These are phyloP conservation scores for Crithidia expoeki DNA, from an alignment of 208 protist genomes.

Conservation along the genomic window DNA sequence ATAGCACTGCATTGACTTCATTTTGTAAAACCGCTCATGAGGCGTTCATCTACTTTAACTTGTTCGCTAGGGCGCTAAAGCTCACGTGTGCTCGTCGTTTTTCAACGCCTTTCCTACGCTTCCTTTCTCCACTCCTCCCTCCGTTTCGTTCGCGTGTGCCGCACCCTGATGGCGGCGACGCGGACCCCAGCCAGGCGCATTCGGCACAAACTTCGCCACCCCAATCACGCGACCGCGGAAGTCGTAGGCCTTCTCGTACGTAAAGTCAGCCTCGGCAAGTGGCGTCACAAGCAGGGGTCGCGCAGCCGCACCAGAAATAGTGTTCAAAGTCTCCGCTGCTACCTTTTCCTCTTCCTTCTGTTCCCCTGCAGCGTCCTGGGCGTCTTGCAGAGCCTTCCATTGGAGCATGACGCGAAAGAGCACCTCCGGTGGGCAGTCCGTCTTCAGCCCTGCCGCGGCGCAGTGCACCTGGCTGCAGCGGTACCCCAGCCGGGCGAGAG, in stretches of 20 bases:
- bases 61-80: neutral
- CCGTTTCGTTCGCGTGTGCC: constrained; percentile 28
- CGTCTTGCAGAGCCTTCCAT: constrained; percentile 63
- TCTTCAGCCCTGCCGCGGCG: constrained; percentile 88
- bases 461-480: constrained; percentile 93
- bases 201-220: constrained; percentile 89
- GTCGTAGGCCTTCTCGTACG: constrained; percentile 81
- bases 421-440: constrained; percentile 86
- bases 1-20: too few species aligned
- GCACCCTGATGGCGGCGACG: constrained; percentile 83
- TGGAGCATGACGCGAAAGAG: constrained; percentile 87
- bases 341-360: constrained; percentile 1
- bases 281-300: constrained; percentile 42
- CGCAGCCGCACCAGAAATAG: neutral
- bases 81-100: neutral
- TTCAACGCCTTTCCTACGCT: neutral
- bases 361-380: constrained; percentile 22
- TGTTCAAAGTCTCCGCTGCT: neutral
- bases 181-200: constrained; percentile 88
- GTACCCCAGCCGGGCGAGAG: constrained; percentile 85
- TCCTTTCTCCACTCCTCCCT: constrained; percentile 1
- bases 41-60: too few species aligned
- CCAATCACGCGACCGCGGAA: constrained; percentile 74
- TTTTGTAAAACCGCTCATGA: too few species aligned
- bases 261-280: constrained; percentile 66